phyloP scores from a whole-genome alignment of 2,329 filamentous ascomycete species.

The Pseudocercospora eumusae region DNA sequence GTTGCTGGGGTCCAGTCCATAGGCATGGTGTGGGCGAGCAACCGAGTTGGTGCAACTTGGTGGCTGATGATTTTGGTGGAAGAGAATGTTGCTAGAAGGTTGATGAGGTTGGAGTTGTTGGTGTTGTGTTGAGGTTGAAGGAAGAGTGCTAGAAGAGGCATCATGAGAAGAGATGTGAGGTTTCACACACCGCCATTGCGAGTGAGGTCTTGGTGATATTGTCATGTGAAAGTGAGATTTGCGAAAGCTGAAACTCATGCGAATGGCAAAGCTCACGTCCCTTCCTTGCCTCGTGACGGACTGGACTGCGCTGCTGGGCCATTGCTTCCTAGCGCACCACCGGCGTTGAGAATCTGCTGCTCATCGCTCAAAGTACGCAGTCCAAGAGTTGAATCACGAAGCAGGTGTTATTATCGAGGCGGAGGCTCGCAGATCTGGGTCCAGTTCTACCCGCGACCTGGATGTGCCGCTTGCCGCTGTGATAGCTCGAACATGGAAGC shows the following conservation, averaged over 20 bases:
- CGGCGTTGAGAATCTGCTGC: too few species aligned
- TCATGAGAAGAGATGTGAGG: neutral
- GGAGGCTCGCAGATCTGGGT: neutral
- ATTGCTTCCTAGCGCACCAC: too few species aligned
- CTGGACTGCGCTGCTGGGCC: too few species aligned
- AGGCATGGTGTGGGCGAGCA: conserved; percentile 23
- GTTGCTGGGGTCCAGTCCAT: conserved; percentile 37
- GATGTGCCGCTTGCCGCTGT: neutral
- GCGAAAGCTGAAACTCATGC: neutral
- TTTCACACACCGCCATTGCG: neutral
- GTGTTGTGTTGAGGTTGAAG: neutral
- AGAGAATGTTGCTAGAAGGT: neutral
- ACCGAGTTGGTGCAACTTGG: too few species aligned
- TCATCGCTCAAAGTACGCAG: too few species aligned
- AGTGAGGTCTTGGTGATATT: neutral
- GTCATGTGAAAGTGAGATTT: neutral
- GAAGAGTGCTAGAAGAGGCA: neutral
- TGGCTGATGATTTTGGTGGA: neutral
- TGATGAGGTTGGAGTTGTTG: neutral
- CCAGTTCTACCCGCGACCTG: neutral
- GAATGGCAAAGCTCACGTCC: neutral
- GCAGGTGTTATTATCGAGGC: too few species aligned
- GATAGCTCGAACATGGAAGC: neutral
- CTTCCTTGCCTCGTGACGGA: too few species aligned
- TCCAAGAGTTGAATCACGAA: too few species aligned